Evolutionary conservation across 768 basidiomycete genomes (phyloP).

Genomic region (Gautieria morchelliformis): DNA sequence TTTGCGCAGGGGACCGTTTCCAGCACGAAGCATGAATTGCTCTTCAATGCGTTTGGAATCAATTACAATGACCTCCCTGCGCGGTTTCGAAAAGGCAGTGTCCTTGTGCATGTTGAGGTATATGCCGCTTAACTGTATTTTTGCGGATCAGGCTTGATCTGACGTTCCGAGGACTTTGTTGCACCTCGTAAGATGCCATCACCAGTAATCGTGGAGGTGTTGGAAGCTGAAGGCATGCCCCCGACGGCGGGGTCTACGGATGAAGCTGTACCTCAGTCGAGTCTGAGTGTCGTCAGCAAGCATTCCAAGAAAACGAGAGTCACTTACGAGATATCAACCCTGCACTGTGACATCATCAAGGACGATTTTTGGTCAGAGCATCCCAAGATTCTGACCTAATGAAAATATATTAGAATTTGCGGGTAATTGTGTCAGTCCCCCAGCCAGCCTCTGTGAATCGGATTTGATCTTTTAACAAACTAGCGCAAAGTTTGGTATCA

Average conservation of each 20-base stretch:
- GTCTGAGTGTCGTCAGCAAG: slow-evolving; percentile 10
- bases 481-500: too few species aligned
- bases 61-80: slow-evolving; percentile 78
- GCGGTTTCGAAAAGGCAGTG: slow-evolving; percentile 77
- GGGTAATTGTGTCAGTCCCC: too few species aligned
- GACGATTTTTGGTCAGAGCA: slow-evolving; percentile 70
- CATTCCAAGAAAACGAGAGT: slow-evolving; percentile 23
- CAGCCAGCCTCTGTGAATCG: too few species aligned
- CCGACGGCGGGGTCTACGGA: not conserved
- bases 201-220: not conserved
- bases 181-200: not conserved
- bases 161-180: not conserved
- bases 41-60: slow-evolving; percentile 71
- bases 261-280: slow-evolving; percentile 9
- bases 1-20: slow-evolving; percentile 72
- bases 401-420: not conserved
- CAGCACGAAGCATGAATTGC: slow-evolving; percentile 83
- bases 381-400: slow-evolving; percentile 36
- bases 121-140: not conserved
- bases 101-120: slow-evolving; percentile 63
- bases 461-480: too few species aligned
- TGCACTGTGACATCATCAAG: slow-evolving; percentile 79
- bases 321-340: slow-evolving; percentile 40
- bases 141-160: not conserved
- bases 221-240: not conserved